Conservation (phyloP, 2,329 filamentous ascomycete genomes). For the Microcyclosporella mali region DNA sequence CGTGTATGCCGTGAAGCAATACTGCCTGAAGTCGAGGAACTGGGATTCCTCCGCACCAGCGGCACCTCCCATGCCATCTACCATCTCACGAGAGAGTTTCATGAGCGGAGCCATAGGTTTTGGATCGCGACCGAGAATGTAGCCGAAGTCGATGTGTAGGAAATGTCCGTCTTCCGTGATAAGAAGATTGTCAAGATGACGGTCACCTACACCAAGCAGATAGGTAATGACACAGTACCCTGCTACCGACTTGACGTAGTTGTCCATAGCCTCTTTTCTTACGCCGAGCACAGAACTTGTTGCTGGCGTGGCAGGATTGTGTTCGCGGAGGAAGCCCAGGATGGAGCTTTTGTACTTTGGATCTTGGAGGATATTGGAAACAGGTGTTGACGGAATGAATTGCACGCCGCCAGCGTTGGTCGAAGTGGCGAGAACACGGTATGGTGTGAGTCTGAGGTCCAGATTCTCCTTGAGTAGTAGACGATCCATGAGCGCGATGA, state of each 20-base stretch:
- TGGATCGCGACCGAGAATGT: conserved; percentile 92
- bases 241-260: conserved; percentile 89
- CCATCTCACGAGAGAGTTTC: conserved; percentile 97
- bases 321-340: conserved; percentile 75
- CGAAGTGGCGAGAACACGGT: conserved; percentile 91
- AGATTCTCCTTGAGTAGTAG: conserved; percentile 92
- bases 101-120: conserved; percentile 96
- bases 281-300: conserved; percentile 68
- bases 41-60: conserved; percentile 39
- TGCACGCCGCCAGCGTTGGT: conserved; percentile 85
- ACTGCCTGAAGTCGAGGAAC: conserved; percentile 86
- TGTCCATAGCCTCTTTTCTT: conserved; percentile 87
- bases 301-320: conserved; percentile 85
- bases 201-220: conserved; percentile 89
- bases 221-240: conserved; percentile 99
- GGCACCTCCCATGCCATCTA: conserved; percentile 90
- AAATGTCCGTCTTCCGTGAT: conserved; percentile 87
- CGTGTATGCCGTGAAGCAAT: conserved; percentile 91
- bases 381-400: conserved; percentile 70
- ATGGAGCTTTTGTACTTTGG: conserved; percentile 73
- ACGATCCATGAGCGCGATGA: conserved; percentile 96
- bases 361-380: conserved; percentile 64
- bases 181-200: conserved; percentile 91
- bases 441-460: conserved; percentile 89
- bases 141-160: conserved; percentile 98